These are phyloP conservation scores for Colletotrichum costaricense DNA, from an alignment of 2,329 filamentous ascomycete genomes.

Conservation along the genomic window DNA sequence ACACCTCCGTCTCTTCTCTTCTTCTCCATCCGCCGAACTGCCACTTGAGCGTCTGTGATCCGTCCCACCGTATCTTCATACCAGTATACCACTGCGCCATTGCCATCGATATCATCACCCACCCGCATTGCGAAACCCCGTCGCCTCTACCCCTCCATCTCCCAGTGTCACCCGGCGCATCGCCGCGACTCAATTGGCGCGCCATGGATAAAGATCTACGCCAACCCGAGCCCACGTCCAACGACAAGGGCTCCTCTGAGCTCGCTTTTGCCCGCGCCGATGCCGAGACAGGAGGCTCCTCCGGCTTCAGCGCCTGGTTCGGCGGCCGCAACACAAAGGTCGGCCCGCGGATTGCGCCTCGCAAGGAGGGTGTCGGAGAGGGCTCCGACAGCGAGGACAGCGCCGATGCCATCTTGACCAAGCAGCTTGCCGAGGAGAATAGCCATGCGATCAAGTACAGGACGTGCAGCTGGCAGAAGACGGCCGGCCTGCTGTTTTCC, in stretches of 20 bases:
- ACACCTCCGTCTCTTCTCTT: not conserved
- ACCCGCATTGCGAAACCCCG: not conserved
- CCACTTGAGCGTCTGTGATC: not conserved
- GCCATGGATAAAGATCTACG: conserved; percentile 23
- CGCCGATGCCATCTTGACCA: conserved; percentile 61
- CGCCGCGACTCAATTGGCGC: not conserved
- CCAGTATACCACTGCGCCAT: not conserved
- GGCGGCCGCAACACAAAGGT: conserved; percentile 54
- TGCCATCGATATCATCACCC: not conserved
- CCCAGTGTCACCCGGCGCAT: not conserved
- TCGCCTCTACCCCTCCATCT: not conserved
- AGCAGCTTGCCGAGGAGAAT: conserved; percentile 81
- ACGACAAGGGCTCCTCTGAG: conserved; percentile 5
- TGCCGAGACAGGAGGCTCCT: conserved; percentile 28
- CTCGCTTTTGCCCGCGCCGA: conserved; percentile 6
- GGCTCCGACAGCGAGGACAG: conserved; percentile 57
- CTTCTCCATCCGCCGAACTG: not conserved
- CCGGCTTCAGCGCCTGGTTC: conserved; percentile 41
- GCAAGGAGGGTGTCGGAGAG: conserved; percentile 47
- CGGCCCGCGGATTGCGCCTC: conserved; percentile 63
- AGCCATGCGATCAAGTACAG: conserved; percentile 88
- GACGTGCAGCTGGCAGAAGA: conserved; percentile 96
- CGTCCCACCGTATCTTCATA: not conserved
- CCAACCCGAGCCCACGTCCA: not conserved
- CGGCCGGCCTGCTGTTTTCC: conserved; percentile 88